Percentiles rank a stretch among this genome's conserved stretches.
These are phyloP conservation scores for apple (Malus domestica) DNA, from an alignment of 306 rosid genomes.

Conservation along the genomic window ASM211411v1 NC_041800.1:32136733-32137232, in stretches of 20 bases:
- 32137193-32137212: conserved; percentile 3
- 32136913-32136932: conserved; percentile 35
- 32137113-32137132: too few species aligned
- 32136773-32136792: conserved; percentile 19
- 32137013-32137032: neutral
- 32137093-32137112: too few species aligned
- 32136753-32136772: neutral
- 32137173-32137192: neutral
- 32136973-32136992: conserved; percentile 10
- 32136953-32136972: conserved; percentile 39
- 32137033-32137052: too few species aligned
- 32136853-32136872: conserved; percentile 27
- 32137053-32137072: too few species aligned
- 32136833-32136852: conserved; percentile 39
- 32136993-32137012: neutral
- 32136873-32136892: conserved; percentile 17
- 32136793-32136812: conserved; percentile 11
- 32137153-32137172: too few species aligned
- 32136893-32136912: conserved; percentile 34
- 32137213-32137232: conserved; percentile 11
- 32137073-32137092: too few species aligned
- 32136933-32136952: conserved; percentile 31
- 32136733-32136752: neutral
- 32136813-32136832: conserved; percentile 32
- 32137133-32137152: too few species aligned